Evolutionary conservation across 495 filamentous ascomycete genomes (phyloP).

Genomic region (Penicillium ucsense): DNA sequence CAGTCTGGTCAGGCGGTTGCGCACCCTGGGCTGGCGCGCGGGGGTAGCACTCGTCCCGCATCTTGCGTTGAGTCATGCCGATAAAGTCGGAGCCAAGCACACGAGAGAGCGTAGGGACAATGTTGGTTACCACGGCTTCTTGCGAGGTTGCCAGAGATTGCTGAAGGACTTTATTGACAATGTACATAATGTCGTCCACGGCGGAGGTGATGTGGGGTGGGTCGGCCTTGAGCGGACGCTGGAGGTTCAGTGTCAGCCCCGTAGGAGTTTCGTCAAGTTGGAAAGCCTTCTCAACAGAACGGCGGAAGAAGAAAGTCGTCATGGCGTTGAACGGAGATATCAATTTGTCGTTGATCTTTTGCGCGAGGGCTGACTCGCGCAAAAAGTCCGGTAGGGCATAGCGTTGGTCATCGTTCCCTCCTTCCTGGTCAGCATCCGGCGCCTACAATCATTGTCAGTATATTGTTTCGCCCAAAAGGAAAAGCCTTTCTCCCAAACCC

Average conservation of each 20-base stretch:
- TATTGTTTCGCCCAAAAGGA: slow-evolving; percentile 3
- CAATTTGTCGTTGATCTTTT: slow-evolving; percentile 66
- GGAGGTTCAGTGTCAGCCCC: slow-evolving; percentile 64
- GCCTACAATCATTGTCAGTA: slow-evolving; percentile 14
- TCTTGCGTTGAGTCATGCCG: slow-evolving; percentile 93
- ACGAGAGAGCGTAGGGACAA: slow-evolving; percentile 69
- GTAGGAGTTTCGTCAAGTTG: slow-evolving; percentile 91
- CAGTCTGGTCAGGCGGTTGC: slow-evolving; percentile 71
- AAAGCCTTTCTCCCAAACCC: slow-evolving; percentile 17
- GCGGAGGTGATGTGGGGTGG: slow-evolving; percentile 89
- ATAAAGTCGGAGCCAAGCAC: slow-evolving; percentile 91
- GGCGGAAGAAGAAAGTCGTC: slow-evolving; percentile 91
- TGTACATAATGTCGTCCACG: slow-evolving; percentile 99
- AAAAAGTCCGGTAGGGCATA: slow-evolving; percentile 56
- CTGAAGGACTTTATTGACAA: slow-evolving; percentile 83
- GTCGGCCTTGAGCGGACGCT: slow-evolving; percentile 55
- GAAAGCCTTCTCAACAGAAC: slow-evolving; percentile 94
- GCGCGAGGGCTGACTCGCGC: slow-evolving; percentile 58
- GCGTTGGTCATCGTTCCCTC: slow-evolving; percentile 18
- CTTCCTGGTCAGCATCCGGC: slow-evolving; percentile 12
- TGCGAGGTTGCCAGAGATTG: slow-evolving; percentile 81
- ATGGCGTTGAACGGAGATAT: slow-evolving; percentile 72
- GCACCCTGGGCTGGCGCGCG: slow-evolving; percentile 62
- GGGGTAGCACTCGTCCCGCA: slow-evolving; percentile 91
- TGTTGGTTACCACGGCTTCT: slow-evolving; percentile 57